phyloP scores from a whole-genome alignment of 208 protist species.

The Trypanosoma lewisi region DNA sequence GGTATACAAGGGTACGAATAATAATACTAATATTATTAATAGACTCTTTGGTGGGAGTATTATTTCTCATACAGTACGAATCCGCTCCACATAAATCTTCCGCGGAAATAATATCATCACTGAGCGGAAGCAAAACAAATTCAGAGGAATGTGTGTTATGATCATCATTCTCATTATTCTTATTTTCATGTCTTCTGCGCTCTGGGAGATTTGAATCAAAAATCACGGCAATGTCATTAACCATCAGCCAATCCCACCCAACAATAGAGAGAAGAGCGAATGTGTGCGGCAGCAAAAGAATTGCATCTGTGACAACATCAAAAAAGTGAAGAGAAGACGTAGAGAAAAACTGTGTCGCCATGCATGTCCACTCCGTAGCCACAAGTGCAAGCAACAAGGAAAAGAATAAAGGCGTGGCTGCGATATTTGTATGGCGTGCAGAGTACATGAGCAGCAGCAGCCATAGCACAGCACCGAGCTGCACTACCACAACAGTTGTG shows the following conservation, averaged over 20 bases:
- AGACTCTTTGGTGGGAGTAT: no score
- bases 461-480: background rate
- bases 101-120: constrained; percentile 10
- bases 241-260: constrained; percentile 23
- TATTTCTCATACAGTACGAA: no score
- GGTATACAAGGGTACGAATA: constrained; percentile 1
- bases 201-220: constrained; percentile 1
- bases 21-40: constrained; percentile 9
- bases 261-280: constrained; percentile 12
- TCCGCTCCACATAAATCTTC: no score
- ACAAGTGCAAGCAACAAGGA: constrained; percentile 2
- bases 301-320: background rate
- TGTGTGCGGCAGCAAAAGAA: constrained; percentile 9
- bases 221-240: constrained; percentile 16
- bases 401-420: background rate
- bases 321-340: background rate
- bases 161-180: background rate
- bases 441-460: constrained; percentile 1
- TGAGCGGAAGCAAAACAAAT: constrained; percentile 9
- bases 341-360: constrained; percentile 8
- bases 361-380: constrained; percentile 11
- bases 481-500: background rate
- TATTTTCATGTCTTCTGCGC: background rate
- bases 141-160: background rate
- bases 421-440: background rate